A percentile compares a stretch with the other conserved stretches of the same genome.
Evolutionary conservation across 164 flowering plant species (phyloP).

Genomic region (Macadamia tetraphylla): DNA sequence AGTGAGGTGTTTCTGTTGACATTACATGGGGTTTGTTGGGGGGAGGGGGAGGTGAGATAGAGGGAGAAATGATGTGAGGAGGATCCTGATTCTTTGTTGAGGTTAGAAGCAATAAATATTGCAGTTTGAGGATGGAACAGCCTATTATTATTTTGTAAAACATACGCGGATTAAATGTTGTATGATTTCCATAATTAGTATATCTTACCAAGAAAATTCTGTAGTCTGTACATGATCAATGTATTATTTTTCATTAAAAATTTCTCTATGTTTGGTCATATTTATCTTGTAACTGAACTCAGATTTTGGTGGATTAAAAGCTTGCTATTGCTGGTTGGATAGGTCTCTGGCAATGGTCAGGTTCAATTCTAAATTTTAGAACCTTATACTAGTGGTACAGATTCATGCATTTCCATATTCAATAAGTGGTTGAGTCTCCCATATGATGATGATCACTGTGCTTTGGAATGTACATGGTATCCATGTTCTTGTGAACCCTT

Average conservation of each 20-base stretch:
- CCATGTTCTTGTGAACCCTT: too few species aligned
- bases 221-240: slow-evolving; percentile 11
- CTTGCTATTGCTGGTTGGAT: neutral
- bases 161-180: slow-evolving; percentile 2
- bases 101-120: slow-evolving; percentile 7
- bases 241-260: too few species aligned
- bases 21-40: neutral
- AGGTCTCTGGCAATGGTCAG: too few species aligned
- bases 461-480: too few species aligned
- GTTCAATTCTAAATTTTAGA: too few species aligned
- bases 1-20: neutral
- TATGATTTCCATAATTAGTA: neutral
- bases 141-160: slow-evolving; percentile 1
- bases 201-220: slow-evolving; percentile 5
- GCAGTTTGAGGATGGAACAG: neutral
- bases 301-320: neutral
- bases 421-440: too few species aligned
- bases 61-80: neutral
- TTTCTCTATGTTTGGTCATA: too few species aligned
- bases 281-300: too few species aligned
- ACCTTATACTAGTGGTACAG: too few species aligned
- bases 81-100: slow-evolving; percentile 8
- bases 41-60: too few species aligned
- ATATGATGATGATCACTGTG: too few species aligned
- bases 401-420: too few species aligned